Evolutionary conservation across 768 basidiomycete species (phyloP).

Genomic region (Pulveroboletus sp.): DNA sequence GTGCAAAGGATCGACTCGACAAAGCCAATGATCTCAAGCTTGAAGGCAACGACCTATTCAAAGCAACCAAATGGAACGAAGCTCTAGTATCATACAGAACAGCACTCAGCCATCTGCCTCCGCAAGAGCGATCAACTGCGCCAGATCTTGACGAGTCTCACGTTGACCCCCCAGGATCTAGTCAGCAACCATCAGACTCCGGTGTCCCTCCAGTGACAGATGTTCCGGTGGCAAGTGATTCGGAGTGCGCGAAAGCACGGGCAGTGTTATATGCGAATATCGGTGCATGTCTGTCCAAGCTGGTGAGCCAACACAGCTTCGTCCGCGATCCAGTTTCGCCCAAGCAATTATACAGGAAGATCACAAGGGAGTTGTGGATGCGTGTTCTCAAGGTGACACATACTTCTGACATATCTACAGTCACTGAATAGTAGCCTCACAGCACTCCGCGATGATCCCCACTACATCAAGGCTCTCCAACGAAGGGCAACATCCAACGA

Average conservation of each 20-base stretch:
- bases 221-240: constrained; percentile 35
- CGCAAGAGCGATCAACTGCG: constrained; percentile 28
- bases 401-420: background rate
- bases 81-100: constrained; percentile 68
- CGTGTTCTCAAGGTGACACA: constrained; percentile 67
- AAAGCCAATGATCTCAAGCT: constrained; percentile 63
- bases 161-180: constrained; percentile 19
- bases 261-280: constrained; percentile 84
- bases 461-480: constrained; percentile 83
- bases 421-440: constrained; percentile 10
- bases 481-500: constrained; percentile 88
- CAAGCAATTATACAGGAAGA: constrained; percentile 49
- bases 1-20: constrained; percentile 40
- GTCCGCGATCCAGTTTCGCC: background rate
- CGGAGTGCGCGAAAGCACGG: constrained; percentile 52
- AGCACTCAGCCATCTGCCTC: constrained; percentile 66
- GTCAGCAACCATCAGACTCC: constrained; percentile 10
- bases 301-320: constrained; percentile 44
- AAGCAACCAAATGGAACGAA: constrained; percentile 58
- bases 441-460: constrained; percentile 86
- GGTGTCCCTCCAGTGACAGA: constrained; percentile 7
- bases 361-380: constrained; percentile 72
- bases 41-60: constrained; percentile 75
- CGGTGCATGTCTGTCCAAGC: constrained; percentile 76
- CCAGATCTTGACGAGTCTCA: constrained; percentile 16